Evolutionary conservation across 768 basidiomycete genomes (phyloP).

Genomic region (Tremella fuciformis): DNA sequence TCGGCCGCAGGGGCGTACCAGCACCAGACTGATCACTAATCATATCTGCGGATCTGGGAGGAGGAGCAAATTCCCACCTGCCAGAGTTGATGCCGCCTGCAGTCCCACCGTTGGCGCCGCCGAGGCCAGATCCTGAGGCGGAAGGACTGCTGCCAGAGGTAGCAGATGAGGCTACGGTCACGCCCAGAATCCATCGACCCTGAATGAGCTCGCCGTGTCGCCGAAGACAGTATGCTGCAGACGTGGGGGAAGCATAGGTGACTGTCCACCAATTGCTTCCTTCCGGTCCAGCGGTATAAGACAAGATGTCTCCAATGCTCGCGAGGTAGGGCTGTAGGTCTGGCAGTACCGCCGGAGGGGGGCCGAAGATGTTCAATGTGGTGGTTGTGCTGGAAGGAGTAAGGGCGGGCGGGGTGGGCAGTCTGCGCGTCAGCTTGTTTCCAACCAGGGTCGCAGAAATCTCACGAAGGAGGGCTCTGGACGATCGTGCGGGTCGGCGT

Average conservation of each 20-base stretch:
- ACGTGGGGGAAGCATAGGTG: slow-evolving; percentile 19
- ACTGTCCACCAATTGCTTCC: slow-evolving; percentile 42
- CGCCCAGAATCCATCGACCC: slow-evolving; percentile 41
- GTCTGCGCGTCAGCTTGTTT: slow-evolving; percentile 11
- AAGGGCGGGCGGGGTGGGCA: slow-evolving; percentile 31
- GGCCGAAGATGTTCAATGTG: slow-evolving; percentile 40
- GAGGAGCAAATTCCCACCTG: background rate
- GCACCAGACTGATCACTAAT: background rate
- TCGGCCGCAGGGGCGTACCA: slow-evolving; percentile 22
- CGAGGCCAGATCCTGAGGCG: slow-evolving; percentile 6
- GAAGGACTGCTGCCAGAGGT: background rate
- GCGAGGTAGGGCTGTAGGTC: slow-evolving; percentile 28
- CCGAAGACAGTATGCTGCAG: slow-evolving; percentile 31
- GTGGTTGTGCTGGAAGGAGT: slow-evolving; percentile 27
- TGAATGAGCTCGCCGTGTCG: slow-evolving; percentile 42
- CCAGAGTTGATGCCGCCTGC: background rate
- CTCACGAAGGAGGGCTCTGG: slow-evolving; percentile 16
- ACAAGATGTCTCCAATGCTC: slow-evolving; percentile 27
- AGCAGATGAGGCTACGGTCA: slow-evolving; percentile 24
- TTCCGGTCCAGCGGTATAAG: slow-evolving; percentile 36
- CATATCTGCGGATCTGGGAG: background rate
- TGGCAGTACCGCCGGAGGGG: slow-evolving; percentile 25
- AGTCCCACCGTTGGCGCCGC: background rate
- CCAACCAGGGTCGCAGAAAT: slow-evolving; percentile 4
- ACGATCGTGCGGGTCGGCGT: slow-evolving; percentile 13